Evolutionary conservation across 176 grass and related monocot genomes (phyloP).

Genomic region (Carex myosuroides): DNA sequence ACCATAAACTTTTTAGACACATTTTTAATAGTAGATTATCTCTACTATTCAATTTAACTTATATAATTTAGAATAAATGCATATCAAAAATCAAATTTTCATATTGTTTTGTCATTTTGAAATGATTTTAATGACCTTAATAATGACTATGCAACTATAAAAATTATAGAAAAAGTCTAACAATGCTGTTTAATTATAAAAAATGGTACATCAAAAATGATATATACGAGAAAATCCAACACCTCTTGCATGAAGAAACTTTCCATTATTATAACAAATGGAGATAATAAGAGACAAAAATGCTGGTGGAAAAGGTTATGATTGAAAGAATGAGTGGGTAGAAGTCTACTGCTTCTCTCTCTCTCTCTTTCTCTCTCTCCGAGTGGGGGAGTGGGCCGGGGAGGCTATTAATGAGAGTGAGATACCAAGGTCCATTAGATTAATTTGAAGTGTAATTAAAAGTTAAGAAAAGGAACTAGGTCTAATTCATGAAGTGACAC

Average conservation of each 20-base stretch:
- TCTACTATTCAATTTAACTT: neutral
- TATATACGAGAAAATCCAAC: neutral
- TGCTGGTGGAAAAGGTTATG: slow-evolving; percentile 45
- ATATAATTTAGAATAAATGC: neutral
- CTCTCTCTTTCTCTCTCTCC: slow-evolving; percentile 13
- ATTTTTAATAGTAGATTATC: neutral
- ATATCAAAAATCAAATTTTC: neutral
- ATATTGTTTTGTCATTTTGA: neutral
- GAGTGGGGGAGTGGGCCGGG: slow-evolving; percentile 19
- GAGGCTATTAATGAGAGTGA: slow-evolving; percentile 24
- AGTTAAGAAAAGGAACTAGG: slow-evolving; percentile 23
- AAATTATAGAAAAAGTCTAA: neutral
- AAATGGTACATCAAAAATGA: neutral
- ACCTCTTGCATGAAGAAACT: neutral
- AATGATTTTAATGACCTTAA: neutral
- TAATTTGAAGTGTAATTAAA: neutral
- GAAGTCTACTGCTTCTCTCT: slow-evolving; percentile 32
- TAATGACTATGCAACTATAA: neutral
- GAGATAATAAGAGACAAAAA: slow-evolving; percentile 18
- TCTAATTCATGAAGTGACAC: slow-evolving; percentile 9
- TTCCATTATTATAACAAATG: slow-evolving; percentile 17
- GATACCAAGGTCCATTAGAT: slow-evolving; percentile 6
- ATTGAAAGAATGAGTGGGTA: slow-evolving; percentile 91
- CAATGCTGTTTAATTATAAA: neutral
- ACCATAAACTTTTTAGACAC: neutral